Percentiles rank a stretch among this genome's conserved stretches.
Evolutionary conservation across 1,284 basidiomycete genomes (phyloP).

Genomic region (Coniophora puteana): DNA sequence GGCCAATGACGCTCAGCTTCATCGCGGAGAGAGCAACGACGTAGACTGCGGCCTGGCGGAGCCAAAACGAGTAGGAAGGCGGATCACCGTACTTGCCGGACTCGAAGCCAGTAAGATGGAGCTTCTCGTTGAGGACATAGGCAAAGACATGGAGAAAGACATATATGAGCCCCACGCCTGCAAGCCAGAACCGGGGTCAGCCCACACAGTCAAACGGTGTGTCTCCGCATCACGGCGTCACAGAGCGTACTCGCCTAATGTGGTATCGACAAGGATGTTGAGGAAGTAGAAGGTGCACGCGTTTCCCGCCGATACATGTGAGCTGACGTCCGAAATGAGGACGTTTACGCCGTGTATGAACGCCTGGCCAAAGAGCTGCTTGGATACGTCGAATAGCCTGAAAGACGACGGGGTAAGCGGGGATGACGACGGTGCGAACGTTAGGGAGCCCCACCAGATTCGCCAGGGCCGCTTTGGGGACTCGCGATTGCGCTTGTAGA

Average conservation of each 20-base stretch:
- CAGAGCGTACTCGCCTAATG: constrained; percentile 59
- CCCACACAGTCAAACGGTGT: neutral
- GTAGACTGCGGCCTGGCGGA: constrained; percentile 84
- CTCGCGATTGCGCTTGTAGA: constrained; percentile 89
- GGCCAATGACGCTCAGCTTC: constrained; percentile 81
- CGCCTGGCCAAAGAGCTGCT: constrained; percentile 90
- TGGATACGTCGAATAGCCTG: constrained; percentile 86
- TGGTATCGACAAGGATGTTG: constrained; percentile 93
- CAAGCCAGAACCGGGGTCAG: constrained; percentile 3
- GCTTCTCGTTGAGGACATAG: constrained; percentile 59
- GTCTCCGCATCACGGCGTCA: neutral
- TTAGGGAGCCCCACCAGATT: constrained; percentile 67
- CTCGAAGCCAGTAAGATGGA: constrained; percentile 74
- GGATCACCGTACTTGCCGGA: constrained; percentile 88
- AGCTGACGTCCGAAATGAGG: constrained; percentile 70
- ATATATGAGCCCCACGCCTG: constrained; percentile 87
- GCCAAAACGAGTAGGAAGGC: constrained; percentile 72
- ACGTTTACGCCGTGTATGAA: constrained; percentile 89
- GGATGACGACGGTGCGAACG: neutral
- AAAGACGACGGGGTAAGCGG: constrained; percentile 6
- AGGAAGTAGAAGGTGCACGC: constrained; percentile 93
- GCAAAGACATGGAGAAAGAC: constrained; percentile 71
- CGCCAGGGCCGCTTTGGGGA: constrained; percentile 84
- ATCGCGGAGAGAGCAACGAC: constrained; percentile 82
- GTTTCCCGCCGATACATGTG: constrained; percentile 67